These are phyloP conservation scores for Dryas drummondii DNA, from an alignment of 306 rosid species.

Conservation along the genomic window DNA sequence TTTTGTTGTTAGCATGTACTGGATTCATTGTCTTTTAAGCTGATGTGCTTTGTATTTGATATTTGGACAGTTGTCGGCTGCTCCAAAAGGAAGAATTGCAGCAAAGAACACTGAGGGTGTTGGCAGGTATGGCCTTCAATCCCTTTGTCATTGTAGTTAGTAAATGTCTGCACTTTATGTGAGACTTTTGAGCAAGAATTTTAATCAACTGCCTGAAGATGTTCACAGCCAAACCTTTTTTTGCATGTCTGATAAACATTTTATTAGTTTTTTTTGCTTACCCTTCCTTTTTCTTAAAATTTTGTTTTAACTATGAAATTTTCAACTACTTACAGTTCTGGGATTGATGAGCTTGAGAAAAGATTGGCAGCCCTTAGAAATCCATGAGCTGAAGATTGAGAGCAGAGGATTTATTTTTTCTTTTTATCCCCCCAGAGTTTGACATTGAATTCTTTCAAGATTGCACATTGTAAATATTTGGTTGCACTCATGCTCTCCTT, in stretches of 20 bases:
- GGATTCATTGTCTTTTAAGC: conserved; percentile 29
- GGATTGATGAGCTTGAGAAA: conserved; percentile 77
- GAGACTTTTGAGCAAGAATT: too few relatives aligned
- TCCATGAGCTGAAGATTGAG: conserved; percentile 42
- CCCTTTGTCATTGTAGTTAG: background rate
- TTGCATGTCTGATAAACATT: too few relatives aligned
- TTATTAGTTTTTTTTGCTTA: background rate
- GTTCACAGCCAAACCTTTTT: background rate
- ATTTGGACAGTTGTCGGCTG: conserved; percentile 72
- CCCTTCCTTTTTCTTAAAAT: background rate
- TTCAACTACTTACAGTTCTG: conserved; percentile 62
- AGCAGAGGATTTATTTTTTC: background rate
- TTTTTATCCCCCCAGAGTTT: background rate
- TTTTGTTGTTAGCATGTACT: conserved; percentile 1
- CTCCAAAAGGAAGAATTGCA: conserved; percentile 89
- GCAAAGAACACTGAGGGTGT: conserved; percentile 66
- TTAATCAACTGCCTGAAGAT: background rate
- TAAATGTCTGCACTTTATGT: too few relatives aligned
- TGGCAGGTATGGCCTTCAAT: conserved; percentile 54
- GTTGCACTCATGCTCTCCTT: background rate
- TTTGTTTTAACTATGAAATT: conserved; percentile 21
- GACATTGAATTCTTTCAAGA: conserved; percentile 3
- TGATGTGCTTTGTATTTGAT: conserved; percentile 37
- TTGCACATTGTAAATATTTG: conserved; percentile 15
- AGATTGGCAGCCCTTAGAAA: conserved; percentile 87